phyloP scores from a whole-genome alignment of 1,284 basidiomycete genomes.

The Austroboletus sp. region DNA sequence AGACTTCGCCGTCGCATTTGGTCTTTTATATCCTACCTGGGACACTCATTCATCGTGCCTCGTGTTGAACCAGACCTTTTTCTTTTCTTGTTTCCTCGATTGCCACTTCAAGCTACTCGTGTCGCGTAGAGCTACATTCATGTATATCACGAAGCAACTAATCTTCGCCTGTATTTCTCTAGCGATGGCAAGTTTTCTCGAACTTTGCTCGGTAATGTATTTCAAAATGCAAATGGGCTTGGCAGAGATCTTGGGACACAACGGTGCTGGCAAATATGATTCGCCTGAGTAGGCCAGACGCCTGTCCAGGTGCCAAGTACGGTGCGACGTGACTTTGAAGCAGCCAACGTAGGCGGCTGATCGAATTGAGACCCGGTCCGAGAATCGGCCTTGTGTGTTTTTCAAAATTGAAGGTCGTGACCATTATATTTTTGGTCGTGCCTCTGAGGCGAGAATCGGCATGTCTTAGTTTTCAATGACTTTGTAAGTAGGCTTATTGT shows the following conservation, averaged over 20 bases:
- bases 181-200: slow-evolving; percentile 3
- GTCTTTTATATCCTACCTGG: slow-evolving; percentile 6
- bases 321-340: too few species aligned
- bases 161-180: neutral
- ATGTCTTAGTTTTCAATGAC: too few species aligned
- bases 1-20: slow-evolving; percentile 6
- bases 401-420: neutral
- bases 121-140: neutral
- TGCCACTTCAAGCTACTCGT: neutral
- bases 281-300: too few species aligned
- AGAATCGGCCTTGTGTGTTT: neutral
- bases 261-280: too few species aligned
- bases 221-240: neutral
- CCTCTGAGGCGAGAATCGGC: too few species aligned
- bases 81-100: slow-evolving; percentile 18
- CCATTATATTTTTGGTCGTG: neutral
- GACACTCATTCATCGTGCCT: slow-evolving; percentile 5
- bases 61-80: slow-evolving; percentile 2
- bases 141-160: slow-evolving; percentile 2
- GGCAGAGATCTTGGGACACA: neutral
- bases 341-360: neutral
- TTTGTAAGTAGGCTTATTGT: neutral
- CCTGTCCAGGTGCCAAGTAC: too few species aligned
- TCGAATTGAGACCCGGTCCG: neutral
- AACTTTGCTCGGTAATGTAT: neutral